phyloP scores from a whole-genome alignment of 2,329 filamentous ascomycete genomes.

The Fonsecaea pedrosoi region DNA sequence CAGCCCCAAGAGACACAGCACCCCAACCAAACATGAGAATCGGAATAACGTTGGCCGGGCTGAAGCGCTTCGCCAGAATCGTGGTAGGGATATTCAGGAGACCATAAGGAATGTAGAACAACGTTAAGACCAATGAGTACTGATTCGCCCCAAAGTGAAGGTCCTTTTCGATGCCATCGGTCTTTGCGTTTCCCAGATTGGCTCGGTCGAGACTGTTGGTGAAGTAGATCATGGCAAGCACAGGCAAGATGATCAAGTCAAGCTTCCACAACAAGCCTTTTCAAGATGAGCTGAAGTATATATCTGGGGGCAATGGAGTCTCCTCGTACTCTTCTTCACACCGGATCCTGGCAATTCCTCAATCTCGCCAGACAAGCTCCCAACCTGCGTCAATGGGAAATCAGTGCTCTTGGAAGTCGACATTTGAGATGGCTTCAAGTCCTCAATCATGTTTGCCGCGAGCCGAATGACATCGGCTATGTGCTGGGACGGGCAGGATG shows the following conservation, averaged over 20 bases:
- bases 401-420: neutral
- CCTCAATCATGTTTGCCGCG: neutral
- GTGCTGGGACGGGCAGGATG: neutral
- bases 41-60: neutral
- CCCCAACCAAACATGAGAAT: constrained; percentile 6
- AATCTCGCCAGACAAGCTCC: neutral
- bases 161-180: constrained; percentile 56
- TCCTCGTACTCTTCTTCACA: neutral
- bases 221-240: constrained; percentile 53
- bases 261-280: constrained; percentile 45
- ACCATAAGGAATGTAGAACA: constrained; percentile 60
- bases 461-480: neutral
- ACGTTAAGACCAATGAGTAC: constrained; percentile 53
- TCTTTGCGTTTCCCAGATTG: constrained; percentile 60
- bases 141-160: constrained; percentile 51
- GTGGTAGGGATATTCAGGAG: constrained; percentile 1
- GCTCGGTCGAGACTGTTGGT: constrained; percentile 46
- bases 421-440: neutral
- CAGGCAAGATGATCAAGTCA: constrained; percentile 52
- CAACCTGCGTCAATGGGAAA: neutral
- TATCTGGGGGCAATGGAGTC: neutral
- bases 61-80: constrained; percentile 44
- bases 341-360: neutral
- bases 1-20: neutral
- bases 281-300: neutral